Base-by-base conservation (phyloP, 192 early-diverging fungal species). In the Dissophora ornata region DNA sequence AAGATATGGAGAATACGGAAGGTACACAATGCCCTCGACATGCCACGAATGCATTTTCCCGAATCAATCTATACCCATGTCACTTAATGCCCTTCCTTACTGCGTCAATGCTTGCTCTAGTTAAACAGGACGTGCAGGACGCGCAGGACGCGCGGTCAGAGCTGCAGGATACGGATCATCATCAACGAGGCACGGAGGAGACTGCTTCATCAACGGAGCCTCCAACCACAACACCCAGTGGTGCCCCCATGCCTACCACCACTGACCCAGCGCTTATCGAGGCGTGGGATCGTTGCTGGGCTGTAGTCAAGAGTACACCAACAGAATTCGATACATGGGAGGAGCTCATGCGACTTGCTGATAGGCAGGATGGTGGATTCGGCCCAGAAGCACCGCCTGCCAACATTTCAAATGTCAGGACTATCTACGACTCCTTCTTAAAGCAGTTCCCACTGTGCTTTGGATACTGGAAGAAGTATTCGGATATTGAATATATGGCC, bases 401-500 rank as follows among this genome's bases (percentile, higher is more conserved):
- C 16, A 88, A 85, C 49, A 65, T 82, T 15, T 30, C 64, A 25
- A 86, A 83, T 50, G 69, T 91, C 22, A 67, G 85, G 15, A 61
- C 57, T 9, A 86, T 88, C 4, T 92, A 89, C 50, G 89, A 92
- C 69, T 69, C 81, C 41, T 91, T 92, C 46, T 66, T 92, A 57
- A 73, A 67, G 15, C 87, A 90, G 66, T 92, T 92, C 58, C 91
- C 91, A 11, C 79, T 92, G 19, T 91, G 90, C 69, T 92, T 92
- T 71, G 90, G 89, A 29, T 92, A 92, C 65, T 92, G 91, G 91
- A 90, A 90, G 59, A 92, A 92, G 69, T 92, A 90, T 66, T 88
- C 90, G 0, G 91, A 91, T 62, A 65, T 84, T 46, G 88, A 87
- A 52, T 60, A 80, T 26, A 49, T 73, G 7, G 54, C 90, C n/a